Evolutionary conservation across 371 early-diverging fungal species (phyloP).

Genomic region (Zychaea mexicana): DNA sequence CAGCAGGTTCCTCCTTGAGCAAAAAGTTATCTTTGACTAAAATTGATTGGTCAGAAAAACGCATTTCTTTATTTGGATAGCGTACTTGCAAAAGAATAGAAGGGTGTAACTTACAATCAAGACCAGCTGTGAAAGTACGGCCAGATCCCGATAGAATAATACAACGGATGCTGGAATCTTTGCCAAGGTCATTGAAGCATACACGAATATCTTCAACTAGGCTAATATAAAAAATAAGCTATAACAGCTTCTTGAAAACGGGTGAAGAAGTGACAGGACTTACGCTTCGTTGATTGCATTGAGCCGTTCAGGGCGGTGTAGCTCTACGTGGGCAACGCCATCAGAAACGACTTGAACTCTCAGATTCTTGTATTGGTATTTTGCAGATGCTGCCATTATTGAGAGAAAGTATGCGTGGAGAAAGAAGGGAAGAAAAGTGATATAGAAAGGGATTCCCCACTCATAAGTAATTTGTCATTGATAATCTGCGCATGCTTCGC

Average conservation of each 20-base stretch:
- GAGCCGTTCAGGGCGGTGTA: slow-evolving; percentile 79
- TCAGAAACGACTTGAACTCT: slow-evolving; percentile 56
- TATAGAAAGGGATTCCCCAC: background rate
- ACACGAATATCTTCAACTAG: slow-evolving; percentile 29
- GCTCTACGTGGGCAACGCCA: slow-evolving; percentile 78
- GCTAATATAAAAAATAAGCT: background rate
- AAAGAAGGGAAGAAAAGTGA: background rate
- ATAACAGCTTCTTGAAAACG: background rate
- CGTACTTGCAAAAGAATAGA: no score
- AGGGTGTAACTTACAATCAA: slow-evolving; percentile 71
- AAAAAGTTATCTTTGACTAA: slow-evolving; percentile 1
- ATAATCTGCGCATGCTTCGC: no score
- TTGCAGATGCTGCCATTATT: slow-evolving; percentile 1
- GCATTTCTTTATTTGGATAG: no score
- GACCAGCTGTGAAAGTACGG: slow-evolving; percentile 84
- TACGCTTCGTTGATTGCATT: slow-evolving; percentile 78
- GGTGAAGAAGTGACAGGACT: background rate
- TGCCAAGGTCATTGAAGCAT: slow-evolving; percentile 53
- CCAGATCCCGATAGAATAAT: slow-evolving; percentile 78
- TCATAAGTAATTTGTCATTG: no score
- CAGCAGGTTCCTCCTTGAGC: background rate
- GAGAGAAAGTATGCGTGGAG: background rate
- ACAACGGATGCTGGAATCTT: slow-evolving; percentile 64
- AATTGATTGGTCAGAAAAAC: background rate
- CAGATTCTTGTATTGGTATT: slow-evolving; percentile 63